These are phyloP conservation scores for Medicago truncatula DNA, from an alignment of 306 rosid genomes.

Conservation along the genomic window MtrunA17r5.0-ANR NC_053044.1:53403001-53403500, in stretches of 20 bases:
- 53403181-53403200: conserved; percentile 65
- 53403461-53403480: conserved; percentile 28
- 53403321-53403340: conserved; percentile 46
- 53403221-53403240: conserved; percentile 55
- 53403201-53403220: conserved; percentile 57
- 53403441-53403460: background rate
- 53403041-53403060: conserved; percentile 66
- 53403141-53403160: conserved; percentile 91
- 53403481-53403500: conserved; percentile 17
- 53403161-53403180: conserved; percentile 86
- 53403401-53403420: background rate
- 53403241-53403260: conserved; percentile 72
- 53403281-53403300: conserved; percentile 87
- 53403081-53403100: conserved; percentile 65
- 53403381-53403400: background rate
- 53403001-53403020: conserved; percentile 20
- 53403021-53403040: conserved; percentile 16
- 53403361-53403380: conserved; percentile 21
- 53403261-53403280: conserved; percentile 86
- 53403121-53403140: conserved; percentile 98
- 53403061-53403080: conserved; percentile 72
- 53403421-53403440: background rate
- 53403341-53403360: conserved; percentile 21
- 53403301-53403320: conserved; percentile 91
- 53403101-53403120: conserved; percentile 93